Evolutionary conservation across 179 eudicot species (phyloP), one percentile per base, ranked within the genome.

Genomic region (Vitellaria paradoxa): DNA sequence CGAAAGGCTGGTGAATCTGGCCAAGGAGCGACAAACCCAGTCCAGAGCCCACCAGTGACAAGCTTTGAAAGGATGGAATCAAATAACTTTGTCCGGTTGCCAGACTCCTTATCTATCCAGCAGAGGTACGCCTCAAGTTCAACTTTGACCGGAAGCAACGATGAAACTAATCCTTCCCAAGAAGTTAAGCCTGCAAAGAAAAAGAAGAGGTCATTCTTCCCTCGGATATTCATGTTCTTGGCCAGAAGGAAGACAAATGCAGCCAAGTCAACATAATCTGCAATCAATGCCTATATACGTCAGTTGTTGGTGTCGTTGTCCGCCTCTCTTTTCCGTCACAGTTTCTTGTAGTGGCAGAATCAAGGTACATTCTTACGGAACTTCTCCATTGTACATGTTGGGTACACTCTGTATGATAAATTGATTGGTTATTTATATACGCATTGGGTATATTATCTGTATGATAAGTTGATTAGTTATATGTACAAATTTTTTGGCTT

Each of bases 221-320:
- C 99, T 0, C 84, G 91, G 79, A 65, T 96, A 78, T 87, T 94
- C 62, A 94, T 88, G 99, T 88, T 96, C 87, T 85, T 96, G 77
- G 78, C 83, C 11, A 89, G 86, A 78, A 89, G 70, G 86, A 92
- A 87, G 77, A 73, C 86, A 26, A 76, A 76, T 2, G 37, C 83
- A 42, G 49, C 71, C 45, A 81, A 81, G 79, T 61, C 75, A 45
- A 15, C 3, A 59, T 80, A 60, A 70, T 68, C 42, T 46, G 20
- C 55, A 9, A 9, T 65, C 30, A 40, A 12, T 52, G 21, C 47
- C 10, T 8, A 9, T 23, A 24, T 3, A 12, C 55, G 2, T 15
- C 1, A 6, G 23, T 30, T 42, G 42, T 20, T 24, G n/a, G 59
- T 52, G 20, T 72, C 37, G 65, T 57, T 24, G 52, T 72, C 45